A percentile compares a stretch with the other conserved stretches of the same genome.
Conservation (phyloP, 208 protist genomes). For the Crithidia mellificae region DNA sequence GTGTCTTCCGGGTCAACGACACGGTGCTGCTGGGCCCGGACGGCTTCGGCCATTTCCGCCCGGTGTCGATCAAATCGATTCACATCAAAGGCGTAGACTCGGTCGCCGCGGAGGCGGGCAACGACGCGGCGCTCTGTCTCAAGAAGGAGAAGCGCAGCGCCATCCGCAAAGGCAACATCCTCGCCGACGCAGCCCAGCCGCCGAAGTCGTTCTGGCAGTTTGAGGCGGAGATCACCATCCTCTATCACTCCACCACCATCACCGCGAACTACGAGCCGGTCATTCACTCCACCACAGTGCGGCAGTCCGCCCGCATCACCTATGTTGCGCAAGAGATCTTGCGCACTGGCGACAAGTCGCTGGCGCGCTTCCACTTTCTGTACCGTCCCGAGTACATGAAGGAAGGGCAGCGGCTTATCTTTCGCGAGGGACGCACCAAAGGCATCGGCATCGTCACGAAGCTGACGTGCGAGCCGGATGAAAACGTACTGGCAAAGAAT, state of each 20-base stretch:
- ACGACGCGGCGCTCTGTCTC: constrained; percentile 92
- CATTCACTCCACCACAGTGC: constrained; percentile 94
- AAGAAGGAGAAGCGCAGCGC: constrained; percentile 94
- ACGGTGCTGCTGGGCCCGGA: constrained; percentile 95
- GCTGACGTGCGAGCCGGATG: constrained; percentile 54
- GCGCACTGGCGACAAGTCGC: constrained; percentile 92
- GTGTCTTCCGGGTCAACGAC: constrained; percentile 90
- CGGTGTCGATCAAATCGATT: constrained; percentile 93
- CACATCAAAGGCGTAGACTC: constrained; percentile 93
- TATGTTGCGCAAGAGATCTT: constrained; percentile 90
- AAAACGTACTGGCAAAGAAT: constrained; percentile 47
- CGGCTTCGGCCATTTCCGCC: constrained; percentile 83
- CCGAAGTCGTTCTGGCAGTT: constrained; percentile 94
- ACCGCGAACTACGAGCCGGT: constrained; percentile 96
- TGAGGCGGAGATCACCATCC: constrained; percentile 95
- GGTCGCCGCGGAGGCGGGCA: constrained; percentile 81
- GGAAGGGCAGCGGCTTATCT: constrained; percentile 90
- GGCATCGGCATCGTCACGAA: constrained; percentile 90
- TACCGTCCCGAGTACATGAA: constrained; percentile 94
- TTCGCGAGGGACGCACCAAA: constrained; percentile 94
- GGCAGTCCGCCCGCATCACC: constrained; percentile 87
- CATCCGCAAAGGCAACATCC: constrained; percentile 95
- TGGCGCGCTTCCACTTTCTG: constrained; percentile 94
- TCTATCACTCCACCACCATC: constrained; percentile 98
- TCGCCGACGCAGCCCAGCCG: constrained; percentile 53